Conservation (phyloP, 192 early-diverging fungal genomes). For the Funneliformis mosseae region DNA sequence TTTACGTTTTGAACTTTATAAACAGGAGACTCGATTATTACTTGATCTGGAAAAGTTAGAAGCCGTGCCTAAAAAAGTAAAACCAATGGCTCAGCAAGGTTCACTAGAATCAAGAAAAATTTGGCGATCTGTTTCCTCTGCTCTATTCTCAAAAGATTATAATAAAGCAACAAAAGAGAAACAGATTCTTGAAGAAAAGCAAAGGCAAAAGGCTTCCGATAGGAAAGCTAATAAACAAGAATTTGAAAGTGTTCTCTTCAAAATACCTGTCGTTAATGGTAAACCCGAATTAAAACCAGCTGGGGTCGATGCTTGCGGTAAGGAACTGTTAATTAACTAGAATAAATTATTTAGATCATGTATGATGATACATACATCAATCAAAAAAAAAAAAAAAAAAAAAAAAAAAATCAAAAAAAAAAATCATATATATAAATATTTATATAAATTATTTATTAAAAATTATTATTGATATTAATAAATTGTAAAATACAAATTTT, state of each 20-base stretch:
- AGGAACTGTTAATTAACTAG: not conserved
- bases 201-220: slow-evolving; percentile 56
- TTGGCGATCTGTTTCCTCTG: slow-evolving; percentile 64
- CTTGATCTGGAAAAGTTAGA: slow-evolving; percentile 57
- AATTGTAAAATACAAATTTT: too few species aligned
- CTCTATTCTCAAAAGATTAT: slow-evolving; percentile 60
- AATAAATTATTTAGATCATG: not conserved
- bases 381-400: too few species aligned
- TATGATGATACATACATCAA: not conserved
- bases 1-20: slow-evolving; percentile 14
- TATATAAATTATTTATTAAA: too few species aligned
- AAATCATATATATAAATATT: too few species aligned
- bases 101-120: slow-evolving; percentile 63
- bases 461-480: too few species aligned
- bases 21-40: slow-evolving; percentile 41
- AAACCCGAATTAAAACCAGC: slow-evolving; percentile 49
- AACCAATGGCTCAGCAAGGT: slow-evolving; percentile 61
- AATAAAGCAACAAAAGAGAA: slow-evolving; percentile 66
- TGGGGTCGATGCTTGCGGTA: slow-evolving; percentile 1
- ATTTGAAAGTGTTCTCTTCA: slow-evolving; percentile 63
- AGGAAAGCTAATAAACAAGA: slow-evolving; percentile 49
- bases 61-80: slow-evolving; percentile 54
- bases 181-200: slow-evolving; percentile 66
- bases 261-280: slow-evolving; percentile 49
- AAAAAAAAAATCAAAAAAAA: too few species aligned